Conservation (phyloP, 1,139 yeast species). For the Hyphopichia fennica region DNA sequence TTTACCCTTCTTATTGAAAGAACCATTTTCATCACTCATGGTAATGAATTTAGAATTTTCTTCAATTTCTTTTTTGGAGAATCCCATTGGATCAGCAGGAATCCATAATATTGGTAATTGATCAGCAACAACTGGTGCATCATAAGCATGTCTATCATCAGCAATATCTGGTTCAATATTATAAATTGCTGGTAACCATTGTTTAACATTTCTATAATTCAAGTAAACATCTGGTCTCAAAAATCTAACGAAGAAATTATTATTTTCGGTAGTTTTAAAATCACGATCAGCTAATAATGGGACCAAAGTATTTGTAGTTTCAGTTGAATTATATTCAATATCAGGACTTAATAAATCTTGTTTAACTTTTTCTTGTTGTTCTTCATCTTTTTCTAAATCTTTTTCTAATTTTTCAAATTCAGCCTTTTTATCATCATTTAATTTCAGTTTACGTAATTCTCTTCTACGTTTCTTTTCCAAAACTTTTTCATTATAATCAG, state of each 20-base stretch:
- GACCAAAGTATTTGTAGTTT: constrained; percentile 17
- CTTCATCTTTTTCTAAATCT: constrained; percentile 8
- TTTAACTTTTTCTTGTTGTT: constrained; percentile 18
- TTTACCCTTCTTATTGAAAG: constrained; percentile 58
- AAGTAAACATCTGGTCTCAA: constrained; percentile 66
- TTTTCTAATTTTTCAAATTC: constrained; percentile 6
- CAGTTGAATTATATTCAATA: constrained; percentile 3
- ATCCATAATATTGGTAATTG: constrained; percentile 80
- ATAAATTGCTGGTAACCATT: constrained; percentile 53
- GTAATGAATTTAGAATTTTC: constrained; percentile 43
- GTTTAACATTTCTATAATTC: constrained; percentile 55
- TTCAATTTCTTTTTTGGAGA: constrained; percentile 60
- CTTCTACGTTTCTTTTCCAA: constrained; percentile 16
- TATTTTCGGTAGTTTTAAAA: constrained; percentile 28
- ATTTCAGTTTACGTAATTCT: constrained; percentile 11
- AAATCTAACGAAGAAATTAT: constrained; percentile 45
- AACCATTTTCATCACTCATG: constrained; percentile 68
- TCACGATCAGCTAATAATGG: constrained; percentile 59
- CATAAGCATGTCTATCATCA: constrained; percentile 51
- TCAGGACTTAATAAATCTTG: constrained; percentile 22
- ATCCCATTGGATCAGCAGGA: constrained; percentile 82
- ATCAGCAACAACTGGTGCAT: constrained; percentile 69
- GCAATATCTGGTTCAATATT: constrained; percentile 26
- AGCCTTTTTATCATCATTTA: constrained; percentile 16
- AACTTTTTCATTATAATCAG: constrained; percentile 38